phyloP scores from a whole-genome alignment of 768 basidiomycete genomes.

The Suillus weaverae region DNA sequence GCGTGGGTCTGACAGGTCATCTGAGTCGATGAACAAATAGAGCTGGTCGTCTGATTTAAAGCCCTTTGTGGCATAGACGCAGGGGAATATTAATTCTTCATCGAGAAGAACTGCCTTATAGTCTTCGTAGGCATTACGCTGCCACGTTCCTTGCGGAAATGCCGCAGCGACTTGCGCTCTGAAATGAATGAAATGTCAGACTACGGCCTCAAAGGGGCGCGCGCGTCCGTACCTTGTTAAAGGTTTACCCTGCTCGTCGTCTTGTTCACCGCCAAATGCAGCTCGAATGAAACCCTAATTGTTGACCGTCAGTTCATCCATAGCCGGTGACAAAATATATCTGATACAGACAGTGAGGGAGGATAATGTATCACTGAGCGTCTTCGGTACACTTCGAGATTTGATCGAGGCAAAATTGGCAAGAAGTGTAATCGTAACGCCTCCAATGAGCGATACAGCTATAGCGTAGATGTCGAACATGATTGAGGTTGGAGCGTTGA shows the following conservation, averaged over 20 bases:
- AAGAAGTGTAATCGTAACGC: constrained; percentile 17
- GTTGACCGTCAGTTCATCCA: neutral
- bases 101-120: constrained; percentile 23
- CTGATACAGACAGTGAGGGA: constrained; percentile 12
- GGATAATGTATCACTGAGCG: constrained; percentile 4
- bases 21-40: constrained; percentile 24
- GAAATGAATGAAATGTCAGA: neutral
- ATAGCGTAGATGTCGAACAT: constrained; percentile 17
- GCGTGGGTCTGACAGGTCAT: constrained; percentile 22
- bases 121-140: constrained; percentile 19
- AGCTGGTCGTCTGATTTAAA: constrained; percentile 23
- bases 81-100: constrained; percentile 22
- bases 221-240: constrained; percentile 15
- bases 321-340: neutral
- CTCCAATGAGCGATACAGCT: constrained; percentile 16
- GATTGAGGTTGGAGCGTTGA: neutral
- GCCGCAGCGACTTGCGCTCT: constrained; percentile 18
- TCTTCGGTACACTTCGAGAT: constrained; percentile 12
- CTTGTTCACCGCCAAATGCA: neutral
- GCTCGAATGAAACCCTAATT: constrained; percentile 7
- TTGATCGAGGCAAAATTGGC: constrained; percentile 15
- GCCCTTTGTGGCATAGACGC: constrained; percentile 24
- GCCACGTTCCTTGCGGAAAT: constrained; percentile 19
- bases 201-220: too few relatives aligned
- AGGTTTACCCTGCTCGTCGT: constrained; percentile 12